Evolutionary conservation across 192 early-diverging fungal genomes (phyloP).

Genomic region (Entomortierella chlamydospora): DNA sequence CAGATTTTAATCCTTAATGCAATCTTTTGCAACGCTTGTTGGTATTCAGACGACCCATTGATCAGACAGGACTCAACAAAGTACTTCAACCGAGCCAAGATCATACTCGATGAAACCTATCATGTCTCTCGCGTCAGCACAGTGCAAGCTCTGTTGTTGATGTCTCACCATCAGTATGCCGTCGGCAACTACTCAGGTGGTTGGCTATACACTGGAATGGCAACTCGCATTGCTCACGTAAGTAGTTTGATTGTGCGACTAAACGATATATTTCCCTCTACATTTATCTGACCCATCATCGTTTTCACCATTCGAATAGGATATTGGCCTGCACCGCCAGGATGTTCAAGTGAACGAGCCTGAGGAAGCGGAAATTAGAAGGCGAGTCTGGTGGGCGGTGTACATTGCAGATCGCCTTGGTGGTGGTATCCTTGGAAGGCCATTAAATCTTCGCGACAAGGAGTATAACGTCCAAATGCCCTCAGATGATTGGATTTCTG

Average conservation of each 20-base stretch:
- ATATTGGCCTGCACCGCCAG: slow-evolving; percentile 53
- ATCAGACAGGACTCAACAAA: slow-evolving; percentile 53
- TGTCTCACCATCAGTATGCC: slow-evolving; percentile 79
- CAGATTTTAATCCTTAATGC: slow-evolving; percentile 67
- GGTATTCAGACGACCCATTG: slow-evolving; percentile 58
- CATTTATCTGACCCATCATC: background rate
- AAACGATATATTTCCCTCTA: background rate
- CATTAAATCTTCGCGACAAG: slow-evolving; percentile 51
- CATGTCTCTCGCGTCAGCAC: slow-evolving; percentile 69
- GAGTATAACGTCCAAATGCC: slow-evolving; percentile 55
- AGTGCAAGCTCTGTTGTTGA: slow-evolving; percentile 72
- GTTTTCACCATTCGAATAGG: background rate
- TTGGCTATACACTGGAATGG: slow-evolving; percentile 78
- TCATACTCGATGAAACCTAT: slow-evolving; percentile 78
- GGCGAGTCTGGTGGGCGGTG: slow-evolving; percentile 50
- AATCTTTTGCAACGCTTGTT: slow-evolving; percentile 65
- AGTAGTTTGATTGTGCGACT: background rate
- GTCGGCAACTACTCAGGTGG: slow-evolving; percentile 72
- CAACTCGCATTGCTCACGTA: slow-evolving; percentile 66
- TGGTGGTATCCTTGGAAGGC: slow-evolving; percentile 48
- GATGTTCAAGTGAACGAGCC: slow-evolving; percentile 46
- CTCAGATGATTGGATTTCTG: slow-evolving; percentile 45
- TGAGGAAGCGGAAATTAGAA: slow-evolving; percentile 51
- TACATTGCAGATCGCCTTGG: slow-evolving; percentile 52
- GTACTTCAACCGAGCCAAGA: slow-evolving; percentile 78